Evolutionary conservation across 2,329 filamentous ascomycete species (phyloP).

Genomic region (Penicillium crustosum): DNA sequence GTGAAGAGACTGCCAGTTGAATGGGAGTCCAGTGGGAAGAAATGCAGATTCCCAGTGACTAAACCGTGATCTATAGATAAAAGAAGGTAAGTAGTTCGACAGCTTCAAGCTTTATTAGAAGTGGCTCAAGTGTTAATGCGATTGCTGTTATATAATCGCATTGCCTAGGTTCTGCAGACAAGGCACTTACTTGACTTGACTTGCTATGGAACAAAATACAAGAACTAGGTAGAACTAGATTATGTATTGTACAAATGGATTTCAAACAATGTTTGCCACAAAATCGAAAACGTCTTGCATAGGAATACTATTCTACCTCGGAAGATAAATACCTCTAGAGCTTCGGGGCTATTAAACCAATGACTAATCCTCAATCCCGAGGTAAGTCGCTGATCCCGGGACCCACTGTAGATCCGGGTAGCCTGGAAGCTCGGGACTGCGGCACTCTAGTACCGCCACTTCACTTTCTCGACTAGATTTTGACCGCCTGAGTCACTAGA

Average conservation of each 20-base stretch:
- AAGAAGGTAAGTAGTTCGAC: background rate
- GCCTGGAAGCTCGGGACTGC: background rate
- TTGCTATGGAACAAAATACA: background rate
- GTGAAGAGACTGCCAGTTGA: conserved; percentile 21
- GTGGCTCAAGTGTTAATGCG: conserved; percentile 22
- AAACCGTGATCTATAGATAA: conserved; percentile 3
- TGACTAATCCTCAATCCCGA: background rate
- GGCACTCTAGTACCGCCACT: background rate
- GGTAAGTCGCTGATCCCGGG: background rate
- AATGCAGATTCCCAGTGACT: conserved; percentile 11
- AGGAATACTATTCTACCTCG: background rate
- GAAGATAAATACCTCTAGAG: background rate
- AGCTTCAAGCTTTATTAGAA: conserved; percentile 11
- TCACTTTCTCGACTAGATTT: background rate
- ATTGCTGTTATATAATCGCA: background rate
- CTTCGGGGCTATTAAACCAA: background rate
- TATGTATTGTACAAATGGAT: background rate
- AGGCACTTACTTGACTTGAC: conserved; percentile 21
- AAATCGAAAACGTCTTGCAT: background rate
- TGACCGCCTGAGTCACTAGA: background rate
- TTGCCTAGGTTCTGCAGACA: conserved; percentile 13
- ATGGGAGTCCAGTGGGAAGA: conserved; percentile 22
- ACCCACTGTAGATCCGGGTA: background rate
- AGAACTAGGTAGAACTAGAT: background rate
- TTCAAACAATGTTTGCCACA: background rate